Evolutionary conservation across 345 rosid genomes (phyloP), one percentile per base, ranked within the genome.

Genomic region (Citropsis articulata): DNA sequence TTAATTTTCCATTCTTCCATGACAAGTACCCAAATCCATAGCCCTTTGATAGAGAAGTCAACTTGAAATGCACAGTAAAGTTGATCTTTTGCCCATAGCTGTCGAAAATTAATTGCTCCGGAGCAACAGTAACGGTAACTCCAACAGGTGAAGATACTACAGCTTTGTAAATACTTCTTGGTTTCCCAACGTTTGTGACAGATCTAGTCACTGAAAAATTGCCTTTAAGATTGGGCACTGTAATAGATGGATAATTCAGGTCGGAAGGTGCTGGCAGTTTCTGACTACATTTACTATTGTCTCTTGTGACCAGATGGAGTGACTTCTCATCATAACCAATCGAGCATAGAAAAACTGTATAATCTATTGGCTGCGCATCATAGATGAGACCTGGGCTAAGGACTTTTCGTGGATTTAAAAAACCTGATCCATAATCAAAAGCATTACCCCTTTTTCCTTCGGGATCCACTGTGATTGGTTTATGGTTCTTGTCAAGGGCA

Each of bases 381-480:
- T 89, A 89, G 78, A 87, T 21, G 35, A 89, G 90, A 45, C 90
- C 91, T 5, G 91, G 91, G 66, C 71, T 77, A 30, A 87, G 88
- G 70, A 78, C 90, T 42, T 77, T 82, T 55, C 80, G 81, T 14
- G 91, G 91, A 31, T 84, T 71, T 25, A 82, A 81, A 62, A 89
- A 89, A 57, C 91, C 91, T 33, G 91, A 82, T 36, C 91, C 91
- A 38, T 83, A 87, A 71, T 89, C 91, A 83, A 89, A 84, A 8
- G 91, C 78, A 65, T 78, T 84, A 53, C 84, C 91, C 79, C 84
- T 83, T 75, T 82, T 78, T 82, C 91, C 89, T 68, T 80, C 48
- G n/a, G 91, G 91, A 75, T 84, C 89, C 21, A 56, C 78, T 7
- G 80, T 88, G 75, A 88, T 88, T 73, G 83, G 85, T 71, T 62